Percentiles rank a stretch among this genome's conserved stretches.
Evolutionary conservation across 1,139 yeast species (phyloP).

Genomic region (Geotrichum bryndzae): DNA sequence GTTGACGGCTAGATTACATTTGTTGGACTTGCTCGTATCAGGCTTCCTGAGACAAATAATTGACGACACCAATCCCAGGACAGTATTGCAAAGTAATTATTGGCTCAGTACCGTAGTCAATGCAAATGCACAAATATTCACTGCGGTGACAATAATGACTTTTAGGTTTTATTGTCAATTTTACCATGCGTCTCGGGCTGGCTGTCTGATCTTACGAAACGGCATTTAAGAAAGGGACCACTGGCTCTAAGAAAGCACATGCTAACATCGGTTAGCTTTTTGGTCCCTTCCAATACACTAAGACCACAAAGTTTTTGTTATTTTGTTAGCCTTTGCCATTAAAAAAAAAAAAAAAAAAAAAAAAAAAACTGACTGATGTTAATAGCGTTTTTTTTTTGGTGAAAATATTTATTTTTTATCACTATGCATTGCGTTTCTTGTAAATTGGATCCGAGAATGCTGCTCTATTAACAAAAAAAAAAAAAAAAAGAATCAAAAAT

Average conservation of each 20-base stretch:
- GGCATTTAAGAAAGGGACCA: not conserved
- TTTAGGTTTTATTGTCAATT: not conserved
- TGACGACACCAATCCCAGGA: not conserved
- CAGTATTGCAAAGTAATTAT: not conserved
- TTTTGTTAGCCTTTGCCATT: too few species aligned
- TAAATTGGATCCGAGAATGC: too few species aligned
- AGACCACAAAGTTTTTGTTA: too few species aligned
- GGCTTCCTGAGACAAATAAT: not conserved
- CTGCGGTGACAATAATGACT: not conserved
- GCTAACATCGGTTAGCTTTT: not conserved
- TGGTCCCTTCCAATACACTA: not conserved
- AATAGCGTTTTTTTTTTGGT: too few species aligned
- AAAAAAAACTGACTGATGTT: too few species aligned
- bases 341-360: too few species aligned
- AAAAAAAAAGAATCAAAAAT: too few species aligned
- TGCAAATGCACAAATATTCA: not conserved
- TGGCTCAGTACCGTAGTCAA: not conserved
- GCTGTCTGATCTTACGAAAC: not conserved
- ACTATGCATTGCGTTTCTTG: too few species aligned
- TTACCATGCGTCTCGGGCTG: not conserved
- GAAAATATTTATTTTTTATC: too few species aligned
- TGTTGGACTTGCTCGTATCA: not conserved
- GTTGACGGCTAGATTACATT: not conserved
- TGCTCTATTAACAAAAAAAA: too few species aligned
- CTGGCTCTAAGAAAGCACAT: not conserved